Percentiles rank a stretch among this genome's conserved stretches.
These are phyloP conservation scores for Diplodia intermedia DNA, from an alignment of 2,329 filamentous ascomycete species.

Conservation along the genomic window DNA sequence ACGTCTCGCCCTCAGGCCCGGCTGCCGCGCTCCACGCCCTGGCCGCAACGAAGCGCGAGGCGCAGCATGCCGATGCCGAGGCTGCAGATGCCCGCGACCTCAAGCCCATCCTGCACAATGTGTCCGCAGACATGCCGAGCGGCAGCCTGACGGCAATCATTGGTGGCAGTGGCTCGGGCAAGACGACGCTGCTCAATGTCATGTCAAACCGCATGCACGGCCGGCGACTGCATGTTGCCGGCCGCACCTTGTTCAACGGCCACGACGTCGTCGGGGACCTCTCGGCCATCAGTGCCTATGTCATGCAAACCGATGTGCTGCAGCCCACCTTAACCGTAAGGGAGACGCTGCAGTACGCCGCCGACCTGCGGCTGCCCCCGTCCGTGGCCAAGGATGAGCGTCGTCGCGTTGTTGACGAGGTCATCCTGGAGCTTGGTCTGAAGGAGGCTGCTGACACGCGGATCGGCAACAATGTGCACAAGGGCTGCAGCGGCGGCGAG, in stretches of 20 bases:
- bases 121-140: constrained; percentile 68
- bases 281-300: constrained; percentile 67
- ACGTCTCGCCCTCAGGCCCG: constrained; percentile 58
- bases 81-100: constrained; percentile 37
- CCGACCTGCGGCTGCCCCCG: constrained; percentile 72
- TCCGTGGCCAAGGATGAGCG: constrained; percentile 66
- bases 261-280: constrained; percentile 42
- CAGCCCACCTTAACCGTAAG: constrained; percentile 76
- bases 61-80: constrained; percentile 30
- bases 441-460: constrained; percentile 79
- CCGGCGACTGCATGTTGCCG: constrained; percentile 60
- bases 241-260: constrained; percentile 68
- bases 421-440: constrained; percentile 75
- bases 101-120: constrained; percentile 65
- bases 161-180: constrained; percentile 75
- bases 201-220: constrained; percentile 71
- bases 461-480: constrained; percentile 73
- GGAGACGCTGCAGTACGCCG: constrained; percentile 76
- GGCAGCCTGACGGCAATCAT: constrained; percentile 78
- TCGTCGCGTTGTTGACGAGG: constrained; percentile 71
- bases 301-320: constrained; percentile 78
- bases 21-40: constrained; percentile 34
- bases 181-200: constrained; percentile 66
- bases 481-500: constrained; percentile 80
- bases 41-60: constrained; percentile 38